Evolutionary conservation across 2,329 filamentous ascomycete genomes (phyloP), one percentile per base, ranked within the genome.

Genomic region (Ustilaginoidea virens): DNA sequence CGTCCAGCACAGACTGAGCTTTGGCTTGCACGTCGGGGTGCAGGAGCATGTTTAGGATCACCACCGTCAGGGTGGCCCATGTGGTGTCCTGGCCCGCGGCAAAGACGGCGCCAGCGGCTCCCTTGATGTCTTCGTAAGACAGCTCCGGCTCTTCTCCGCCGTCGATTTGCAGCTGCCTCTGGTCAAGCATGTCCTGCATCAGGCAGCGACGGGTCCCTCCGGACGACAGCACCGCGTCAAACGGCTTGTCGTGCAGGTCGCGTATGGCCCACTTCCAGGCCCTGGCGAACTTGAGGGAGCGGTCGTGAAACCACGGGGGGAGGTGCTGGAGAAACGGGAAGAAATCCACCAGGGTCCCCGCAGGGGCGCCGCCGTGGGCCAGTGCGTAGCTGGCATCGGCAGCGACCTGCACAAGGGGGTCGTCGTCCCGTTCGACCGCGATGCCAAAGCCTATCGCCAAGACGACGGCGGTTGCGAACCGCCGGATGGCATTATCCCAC

Each of bases 71-170:
- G 1, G 54, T 56, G 25, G 49, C 48, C 54, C 49, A 58, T 4
- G 58, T 63, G 17, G 58, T 60, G 36, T 64, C 53, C 22, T 52
- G 51, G 8, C 61, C 61, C 10, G 61, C 61, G 21, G 58, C 56
- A 38, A 53, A 64, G 8, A 66, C 53, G 7, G 60, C 55, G 1
- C 55, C 61, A 1, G 60, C 54, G 4, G 61, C 61, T 9, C 61
- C 61, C 39, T 64, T 61, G 38, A 66, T 57, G 28, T 64, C 60
- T 7, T 52, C 52, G 9, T 56, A 35, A 0, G 49, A 54, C 16
- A 58, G 33, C 12, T 60, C 50, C 2, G 44, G 44, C 9, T 30
- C 30, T 15, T 39, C 36, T 19, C 45, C 49, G 3, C 42, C 36
- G n/a, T 43, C 40, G 8, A 42, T 15, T 16, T 47, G 39, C 1